Evolutionary conservation across 192 early-diverging fungal genomes (phyloP), one percentile per base, ranked within the genome.

Genomic region (Rhizophagus sp.): DNA sequence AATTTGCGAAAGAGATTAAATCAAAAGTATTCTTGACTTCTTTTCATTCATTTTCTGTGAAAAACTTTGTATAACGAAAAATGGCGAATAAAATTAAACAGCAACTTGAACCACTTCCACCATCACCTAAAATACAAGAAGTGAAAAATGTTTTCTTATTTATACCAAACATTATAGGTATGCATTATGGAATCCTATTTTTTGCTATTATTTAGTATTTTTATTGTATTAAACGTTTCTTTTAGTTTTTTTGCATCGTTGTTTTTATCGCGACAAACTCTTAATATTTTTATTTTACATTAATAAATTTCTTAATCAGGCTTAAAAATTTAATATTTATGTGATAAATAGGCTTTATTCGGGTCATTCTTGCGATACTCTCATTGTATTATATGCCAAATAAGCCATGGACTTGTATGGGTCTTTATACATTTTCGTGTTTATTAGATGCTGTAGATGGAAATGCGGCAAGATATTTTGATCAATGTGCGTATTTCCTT

Each of bases 391-490:
- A 89, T 83, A 94, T 99, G 92, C 90, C 91, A 44, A 81, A 87
- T 33, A 87, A 91, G 67, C 94, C 96, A 13, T 86, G 87, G 69
- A 84, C 83, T 2, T 94, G 95, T 79, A 93, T 98, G 76, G 52
- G 88, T 27, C 80, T 95, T 27, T 99, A 99, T 83, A 90, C 89
- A 34, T 80, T 95, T 57, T 97, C 96, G n/a, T 95, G 94, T 82
- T 81, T 98, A 36, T 87, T 99, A 63, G 98, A 99, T 83, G 98
- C 95, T 2, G 90, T 93, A 11, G 97, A 99, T 84, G 98, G 98
- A 2, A 88, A 95, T 80, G 96, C 96, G 70, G 98, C 98, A n/a
- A 88, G 97, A 68, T 92, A 94, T 78, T 95, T 94, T 68, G 82
- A 93, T 66, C 98, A 99, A 85, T 94, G 98, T 96, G 89, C 84